Conservation (phyloP, 768 basidiomycete genomes). For the Pleurotus giganteus region DNA sequence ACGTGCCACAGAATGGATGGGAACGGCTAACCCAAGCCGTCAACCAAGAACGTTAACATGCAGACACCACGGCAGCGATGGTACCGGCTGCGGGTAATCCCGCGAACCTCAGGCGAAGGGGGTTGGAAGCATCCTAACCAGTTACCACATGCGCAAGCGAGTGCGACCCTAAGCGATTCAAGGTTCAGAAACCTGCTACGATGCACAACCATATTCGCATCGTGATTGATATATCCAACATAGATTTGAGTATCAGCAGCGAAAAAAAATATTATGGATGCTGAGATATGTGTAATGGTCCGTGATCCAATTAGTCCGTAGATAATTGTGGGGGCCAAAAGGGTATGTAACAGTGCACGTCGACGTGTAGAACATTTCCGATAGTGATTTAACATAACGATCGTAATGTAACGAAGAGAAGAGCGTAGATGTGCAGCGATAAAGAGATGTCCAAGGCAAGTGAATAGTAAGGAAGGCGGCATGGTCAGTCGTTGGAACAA, state of each 20-base stretch:
- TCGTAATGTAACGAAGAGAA: neutral
- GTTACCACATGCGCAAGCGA: too few relatives aligned
- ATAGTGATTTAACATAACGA: neutral
- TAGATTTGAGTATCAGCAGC: neutral
- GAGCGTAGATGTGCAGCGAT: neutral
- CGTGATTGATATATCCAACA: too few relatives aligned
- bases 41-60: too few relatives aligned
- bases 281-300: slow-evolving; percentile 3
- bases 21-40: too few relatives aligned
- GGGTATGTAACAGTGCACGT: neutral
- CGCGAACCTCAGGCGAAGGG: too few relatives aligned
- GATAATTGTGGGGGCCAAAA: neutral
- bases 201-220: too few relatives aligned
- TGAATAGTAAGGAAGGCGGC: neutral
- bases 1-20: too few relatives aligned
- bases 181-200: too few relatives aligned
- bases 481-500: neutral
- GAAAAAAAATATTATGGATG: neutral
- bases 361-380: neutral
- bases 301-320: slow-evolving; percentile 9
- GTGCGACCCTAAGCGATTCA: too few relatives aligned
- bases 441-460: neutral
- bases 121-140: too few relatives aligned
- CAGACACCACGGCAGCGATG: too few relatives aligned
- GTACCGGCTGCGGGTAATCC: too few relatives aligned